Evolutionary conservation across 202 grass and related monocot genomes (phyloP).

Genomic region (Schoenoplectus triqueter): DNA sequence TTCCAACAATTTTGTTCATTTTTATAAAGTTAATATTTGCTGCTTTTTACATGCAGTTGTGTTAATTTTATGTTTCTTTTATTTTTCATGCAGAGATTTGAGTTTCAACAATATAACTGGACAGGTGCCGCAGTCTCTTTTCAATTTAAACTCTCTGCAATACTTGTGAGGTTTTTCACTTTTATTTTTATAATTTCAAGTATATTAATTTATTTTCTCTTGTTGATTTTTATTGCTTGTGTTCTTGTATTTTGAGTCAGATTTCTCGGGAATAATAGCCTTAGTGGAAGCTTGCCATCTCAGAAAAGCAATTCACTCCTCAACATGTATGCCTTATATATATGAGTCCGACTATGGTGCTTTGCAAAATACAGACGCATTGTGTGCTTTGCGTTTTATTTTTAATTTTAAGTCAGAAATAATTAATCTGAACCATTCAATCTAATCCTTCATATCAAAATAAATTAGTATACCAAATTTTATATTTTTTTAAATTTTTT

Average conservation of each 20-base stretch:
- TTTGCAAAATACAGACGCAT: too few relatives aligned
- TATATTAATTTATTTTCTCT: neutral
- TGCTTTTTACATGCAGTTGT: slow-evolving; percentile 18
- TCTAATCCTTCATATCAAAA: too few relatives aligned
- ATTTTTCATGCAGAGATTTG: slow-evolving; percentile 62
- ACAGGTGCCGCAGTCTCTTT: slow-evolving; percentile 56
- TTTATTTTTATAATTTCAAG: slow-evolving; percentile 19
- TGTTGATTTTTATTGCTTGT: slow-evolving; percentile 26
- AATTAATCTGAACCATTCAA: too few relatives aligned
- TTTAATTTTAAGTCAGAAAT: too few relatives aligned
- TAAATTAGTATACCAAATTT: too few relatives aligned
- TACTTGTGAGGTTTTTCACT: slow-evolving; percentile 58
- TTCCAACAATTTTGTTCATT: neutral
- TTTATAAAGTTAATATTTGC: slow-evolving; percentile 20
- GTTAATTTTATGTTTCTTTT: slow-evolving; percentile 20
- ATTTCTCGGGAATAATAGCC: slow-evolving; percentile 89
- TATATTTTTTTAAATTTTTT: neutral
- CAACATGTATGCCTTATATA: slow-evolving; percentile 49
- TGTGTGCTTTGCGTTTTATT: too few relatives aligned
- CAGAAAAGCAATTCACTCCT: slow-evolving; percentile 51
- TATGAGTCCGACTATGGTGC: too few relatives aligned
- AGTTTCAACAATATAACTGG: slow-evolving; percentile 99
- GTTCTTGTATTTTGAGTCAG: slow-evolving; percentile 36
- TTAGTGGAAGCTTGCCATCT: slow-evolving; percentile 68
- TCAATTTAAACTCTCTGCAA: slow-evolving; percentile 50